phyloP scores from a whole-genome alignment of 176 grass and related monocot species.

The Pontederia crassipes region DNA sequence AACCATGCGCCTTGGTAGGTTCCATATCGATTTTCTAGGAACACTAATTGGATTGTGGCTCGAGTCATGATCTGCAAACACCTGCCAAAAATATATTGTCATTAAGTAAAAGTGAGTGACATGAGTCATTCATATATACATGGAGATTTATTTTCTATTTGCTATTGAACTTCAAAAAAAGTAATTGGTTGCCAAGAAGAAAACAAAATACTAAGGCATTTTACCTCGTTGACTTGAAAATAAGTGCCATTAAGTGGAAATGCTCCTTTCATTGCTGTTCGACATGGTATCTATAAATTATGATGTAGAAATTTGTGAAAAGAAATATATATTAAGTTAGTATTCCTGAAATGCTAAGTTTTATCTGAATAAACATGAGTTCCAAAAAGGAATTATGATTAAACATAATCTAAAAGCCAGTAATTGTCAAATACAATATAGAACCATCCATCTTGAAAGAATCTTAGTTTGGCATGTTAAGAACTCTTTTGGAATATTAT shows the following conservation, averaged over 20 bases:
- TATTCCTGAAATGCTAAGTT: too few relatives aligned
- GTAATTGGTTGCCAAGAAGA: too few relatives aligned
- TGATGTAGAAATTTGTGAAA: too few relatives aligned
- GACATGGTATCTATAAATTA: conserved; percentile 64
- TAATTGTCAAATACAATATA: too few relatives aligned
- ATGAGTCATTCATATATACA: neutral
- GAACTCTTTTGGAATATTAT: too few relatives aligned
- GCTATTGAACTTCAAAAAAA: neutral
- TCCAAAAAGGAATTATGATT: too few relatives aligned
- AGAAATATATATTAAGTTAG: too few relatives aligned
- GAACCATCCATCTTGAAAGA: too few relatives aligned
- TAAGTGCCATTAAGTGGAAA: conserved; percentile 98
- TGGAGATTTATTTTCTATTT: too few relatives aligned
- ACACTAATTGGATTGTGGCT: conserved; percentile 62
- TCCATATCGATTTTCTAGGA: conserved; percentile 61
- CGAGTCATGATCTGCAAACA: conserved; percentile 83
- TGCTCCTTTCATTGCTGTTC: conserved; percentile 84
- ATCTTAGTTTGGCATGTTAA: too few relatives aligned
- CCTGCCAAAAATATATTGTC: conserved; percentile 28
- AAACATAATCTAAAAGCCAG: too few relatives aligned
- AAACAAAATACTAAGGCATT: neutral
- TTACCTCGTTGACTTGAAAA: conserved; percentile 97
- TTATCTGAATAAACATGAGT: too few relatives aligned
- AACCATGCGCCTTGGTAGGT: conserved; percentile 53
- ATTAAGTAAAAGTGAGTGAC: conserved; percentile 4